Evolutionary conservation across 768 basidiomycete species (phyloP).

Genomic region (Kwoniella dendrophila): DNA sequence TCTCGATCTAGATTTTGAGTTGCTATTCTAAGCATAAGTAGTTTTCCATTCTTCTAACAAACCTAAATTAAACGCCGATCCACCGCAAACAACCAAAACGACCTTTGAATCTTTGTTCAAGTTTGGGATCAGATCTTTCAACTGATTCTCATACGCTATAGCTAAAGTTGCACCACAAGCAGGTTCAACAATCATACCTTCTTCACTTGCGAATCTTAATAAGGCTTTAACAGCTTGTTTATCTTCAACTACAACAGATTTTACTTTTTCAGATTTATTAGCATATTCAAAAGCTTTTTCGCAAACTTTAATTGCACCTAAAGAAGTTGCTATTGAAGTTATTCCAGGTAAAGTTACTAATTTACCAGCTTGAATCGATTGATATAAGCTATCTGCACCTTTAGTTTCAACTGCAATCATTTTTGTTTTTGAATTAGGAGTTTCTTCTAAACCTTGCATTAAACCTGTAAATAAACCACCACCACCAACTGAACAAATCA

Average conservation of each 20-base stretch:
- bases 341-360: slow-evolving; percentile 38
- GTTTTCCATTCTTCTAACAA: slow-evolving; percentile 7
- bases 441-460: slow-evolving; percentile 27
- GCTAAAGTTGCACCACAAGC: slow-evolving; percentile 40
- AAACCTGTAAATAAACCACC: slow-evolving; percentile 46
- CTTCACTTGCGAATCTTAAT: slow-evolving; percentile 35
- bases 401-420: slow-evolving; percentile 35
- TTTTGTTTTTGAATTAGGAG: slow-evolving; percentile 6
- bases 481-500: slow-evolving; percentile 45
- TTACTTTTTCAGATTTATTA: slow-evolving; percentile 4
- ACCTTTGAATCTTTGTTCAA: slow-evolving; percentile 26
- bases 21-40: background rate
- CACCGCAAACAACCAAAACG: slow-evolving; percentile 38
- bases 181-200: slow-evolving; percentile 38
- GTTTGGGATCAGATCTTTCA: slow-evolving; percentile 15
- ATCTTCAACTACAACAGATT: slow-evolving; percentile 25
- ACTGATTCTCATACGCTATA: slow-evolving; percentile 21
- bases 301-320: slow-evolving; percentile 35
- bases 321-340: slow-evolving; percentile 44
- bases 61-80: slow-evolving; percentile 2
- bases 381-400: slow-evolving; percentile 37
- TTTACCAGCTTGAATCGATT: slow-evolving; percentile 19
- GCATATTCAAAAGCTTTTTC: slow-evolving; percentile 28
- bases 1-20: background rate
- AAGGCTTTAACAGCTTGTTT: slow-evolving; percentile 30